Conservation (phyloP, 2,329 filamentous ascomycete species). For the Endothia cerciana region DNA sequence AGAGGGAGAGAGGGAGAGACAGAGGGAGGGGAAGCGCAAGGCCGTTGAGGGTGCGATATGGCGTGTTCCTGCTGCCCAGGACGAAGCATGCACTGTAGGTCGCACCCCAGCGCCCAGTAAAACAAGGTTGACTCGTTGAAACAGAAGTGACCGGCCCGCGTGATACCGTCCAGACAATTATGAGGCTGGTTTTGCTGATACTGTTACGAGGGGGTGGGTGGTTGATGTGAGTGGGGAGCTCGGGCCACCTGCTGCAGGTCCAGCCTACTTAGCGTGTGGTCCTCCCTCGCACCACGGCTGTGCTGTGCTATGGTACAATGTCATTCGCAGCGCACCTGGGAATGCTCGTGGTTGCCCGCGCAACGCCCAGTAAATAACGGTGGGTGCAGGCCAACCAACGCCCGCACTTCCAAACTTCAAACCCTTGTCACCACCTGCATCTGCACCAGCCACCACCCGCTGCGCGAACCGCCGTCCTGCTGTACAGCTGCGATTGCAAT, state of each 20-base stretch:
- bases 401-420: not conserved
- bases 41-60: not conserved
- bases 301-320: too few relatives aligned
- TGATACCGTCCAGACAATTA: not conserved
- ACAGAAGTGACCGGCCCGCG: not conserved
- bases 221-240: slow-evolving; percentile 6
- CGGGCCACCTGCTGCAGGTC: slow-evolving; percentile 6
- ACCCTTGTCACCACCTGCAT: slow-evolving; percentile 9
- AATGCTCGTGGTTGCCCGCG: not conserved
- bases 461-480: slow-evolving; percentile 15
- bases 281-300: too few relatives aligned
- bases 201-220: not conserved
- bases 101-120: not conserved
- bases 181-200: slow-evolving; percentile 4
- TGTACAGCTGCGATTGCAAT: not conserved
- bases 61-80: not conserved
- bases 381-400: slow-evolving; percentile 1
- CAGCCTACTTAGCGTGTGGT: not conserved
- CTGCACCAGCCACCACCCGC: slow-evolving; percentile 15
- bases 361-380: slow-evolving; percentile 9
- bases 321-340: not conserved
- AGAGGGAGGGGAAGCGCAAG: not conserved
- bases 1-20: not conserved
- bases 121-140: not conserved
- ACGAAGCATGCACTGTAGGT: too few relatives aligned